phyloP scores from a whole-genome alignment of 106 monocot species.

The Phalaenopsis aphrodite region DNA sequence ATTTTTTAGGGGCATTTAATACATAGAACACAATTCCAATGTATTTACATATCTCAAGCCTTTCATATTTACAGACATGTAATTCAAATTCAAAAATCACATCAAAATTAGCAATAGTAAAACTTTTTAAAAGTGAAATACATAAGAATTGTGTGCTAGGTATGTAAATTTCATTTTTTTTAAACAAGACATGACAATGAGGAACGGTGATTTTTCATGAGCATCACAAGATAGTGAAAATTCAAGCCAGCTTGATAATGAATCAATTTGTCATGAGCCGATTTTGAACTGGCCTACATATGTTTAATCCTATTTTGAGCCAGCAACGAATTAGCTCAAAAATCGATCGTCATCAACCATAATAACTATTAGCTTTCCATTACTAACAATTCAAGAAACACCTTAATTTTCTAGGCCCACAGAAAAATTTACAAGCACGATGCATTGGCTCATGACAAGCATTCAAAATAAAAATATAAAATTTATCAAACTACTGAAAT shows the following conservation, averaged over 20 bases:
- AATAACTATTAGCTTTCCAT: neutral
- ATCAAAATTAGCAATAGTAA: too few relatives aligned
- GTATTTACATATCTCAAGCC: too few relatives aligned
- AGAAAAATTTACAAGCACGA: neutral
- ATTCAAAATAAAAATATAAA: neutral
- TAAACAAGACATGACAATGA: too few relatives aligned
- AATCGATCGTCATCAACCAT: neutral
- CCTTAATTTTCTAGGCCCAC: neutral
- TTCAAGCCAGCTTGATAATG: neutral
- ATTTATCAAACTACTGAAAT: neutral
- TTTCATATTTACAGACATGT: too few relatives aligned
- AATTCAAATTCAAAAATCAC: too few relatives aligned
- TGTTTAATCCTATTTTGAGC: neutral
- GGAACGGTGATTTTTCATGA: too few relatives aligned
- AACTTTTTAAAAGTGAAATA: too few relatives aligned
- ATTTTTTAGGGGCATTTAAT: too few relatives aligned
- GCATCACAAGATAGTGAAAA: neutral
- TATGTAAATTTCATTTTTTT: too few relatives aligned
- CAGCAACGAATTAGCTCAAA: too few relatives aligned
- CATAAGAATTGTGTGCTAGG: too few relatives aligned
- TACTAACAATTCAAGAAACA: neutral
- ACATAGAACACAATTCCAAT: too few relatives aligned
- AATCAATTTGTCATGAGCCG: neutral
- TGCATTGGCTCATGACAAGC: neutral
- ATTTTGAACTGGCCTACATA: neutral